These are phyloP conservation scores for Drechmeria coniospora DNA, from an alignment of 2,329 filamentous ascomycete genomes.

Conservation along the genomic window DNA sequence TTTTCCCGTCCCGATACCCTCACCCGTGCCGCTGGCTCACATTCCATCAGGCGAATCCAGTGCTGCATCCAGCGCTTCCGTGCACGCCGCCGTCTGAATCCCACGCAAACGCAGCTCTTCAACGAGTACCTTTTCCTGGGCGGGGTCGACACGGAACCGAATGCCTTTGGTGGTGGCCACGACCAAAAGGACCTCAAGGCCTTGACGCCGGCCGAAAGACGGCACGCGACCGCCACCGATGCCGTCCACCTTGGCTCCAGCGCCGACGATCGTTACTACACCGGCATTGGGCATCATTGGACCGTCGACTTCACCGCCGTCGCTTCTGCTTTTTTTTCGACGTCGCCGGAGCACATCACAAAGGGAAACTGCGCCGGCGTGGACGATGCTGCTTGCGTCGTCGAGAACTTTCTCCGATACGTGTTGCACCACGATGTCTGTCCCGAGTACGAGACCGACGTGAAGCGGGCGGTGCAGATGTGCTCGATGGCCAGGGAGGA, in stretches of 20 bases:
- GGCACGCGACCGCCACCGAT: constrained; percentile 47
- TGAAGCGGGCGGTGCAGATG: constrained; percentile 48
- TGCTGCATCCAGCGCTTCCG: constrained; percentile 72
- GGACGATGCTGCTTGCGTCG: constrained; percentile 43
- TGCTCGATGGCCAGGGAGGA: constrained; percentile 55
- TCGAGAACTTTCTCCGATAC: constrained; percentile 82
- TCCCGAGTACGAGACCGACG: constrained; percentile 56
- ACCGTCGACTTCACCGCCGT: constrained; percentile 68
- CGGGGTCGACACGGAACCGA: constrained; percentile 48
- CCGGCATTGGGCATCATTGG: constrained; percentile 43
- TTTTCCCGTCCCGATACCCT: background rate
- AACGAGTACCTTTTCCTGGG: constrained; percentile 70
- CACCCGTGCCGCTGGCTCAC: constrained; percentile 4
- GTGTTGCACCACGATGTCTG: constrained; percentile 74
- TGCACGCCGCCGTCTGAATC: constrained; percentile 57
- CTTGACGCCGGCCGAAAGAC: constrained; percentile 46
- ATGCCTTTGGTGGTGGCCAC: constrained; percentile 47
- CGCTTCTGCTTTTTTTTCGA: constrained; percentile 63
- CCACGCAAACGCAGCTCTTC: constrained; percentile 49
- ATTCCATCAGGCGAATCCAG: constrained; percentile 53
- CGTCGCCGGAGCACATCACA: constrained; percentile 35
- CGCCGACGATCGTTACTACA: constrained; percentile 29
- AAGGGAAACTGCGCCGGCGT: constrained; percentile 40
- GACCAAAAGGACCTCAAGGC: constrained; percentile 35
- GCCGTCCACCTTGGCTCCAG: constrained; percentile 34